A percentile compares a stretch with the other conserved stretches of the same genome.
phyloP scores from a whole-genome alignment of 2,329 filamentous ascomycete genomes.

The Lizonia empirigonia region DNA sequence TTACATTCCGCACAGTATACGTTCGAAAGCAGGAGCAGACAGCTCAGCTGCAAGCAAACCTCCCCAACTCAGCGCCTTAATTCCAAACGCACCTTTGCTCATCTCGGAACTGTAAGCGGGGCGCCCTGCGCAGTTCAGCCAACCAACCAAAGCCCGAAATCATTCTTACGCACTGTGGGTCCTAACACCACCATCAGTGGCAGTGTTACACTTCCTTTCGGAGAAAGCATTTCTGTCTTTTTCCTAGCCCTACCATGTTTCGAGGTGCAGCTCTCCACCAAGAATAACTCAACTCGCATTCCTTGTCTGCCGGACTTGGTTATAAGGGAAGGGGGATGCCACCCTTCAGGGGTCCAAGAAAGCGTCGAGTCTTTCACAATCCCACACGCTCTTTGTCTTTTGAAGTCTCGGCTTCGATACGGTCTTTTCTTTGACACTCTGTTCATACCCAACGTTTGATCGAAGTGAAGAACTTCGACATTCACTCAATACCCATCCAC shows the following conservation, averaged over 20 bases:
- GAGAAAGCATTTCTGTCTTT: slow-evolving; percentile 9
- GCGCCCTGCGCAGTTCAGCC: not conserved
- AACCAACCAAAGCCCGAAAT: slow-evolving; percentile 18
- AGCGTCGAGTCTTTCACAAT: not conserved
- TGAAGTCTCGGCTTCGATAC: not conserved
- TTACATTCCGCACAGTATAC: not conserved
- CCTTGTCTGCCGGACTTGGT: not conserved
- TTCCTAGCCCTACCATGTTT: not conserved
- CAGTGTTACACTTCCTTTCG: slow-evolving; percentile 13
- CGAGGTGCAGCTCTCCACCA: not conserved
- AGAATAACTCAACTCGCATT: not conserved
- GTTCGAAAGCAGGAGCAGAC: not conserved
- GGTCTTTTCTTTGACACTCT: not conserved
- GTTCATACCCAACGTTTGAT: not conserved
- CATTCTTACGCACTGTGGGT: slow-evolving; percentile 3
- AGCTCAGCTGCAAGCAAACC: not conserved
- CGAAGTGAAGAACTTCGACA: not conserved
- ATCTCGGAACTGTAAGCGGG: not conserved
- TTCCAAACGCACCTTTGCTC: not conserved
- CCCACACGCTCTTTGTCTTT: not conserved
- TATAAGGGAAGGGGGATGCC: not conserved
- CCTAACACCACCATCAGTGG: slow-evolving; percentile 8
- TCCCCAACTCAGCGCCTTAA: not conserved
- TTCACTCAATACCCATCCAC: not conserved
- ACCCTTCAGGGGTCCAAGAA: not conserved